Evolutionary conservation across 208 protist species (phyloP), one percentile per base, ranked within the genome.

Genomic region (Jaenimonas drosophilae): DNA sequence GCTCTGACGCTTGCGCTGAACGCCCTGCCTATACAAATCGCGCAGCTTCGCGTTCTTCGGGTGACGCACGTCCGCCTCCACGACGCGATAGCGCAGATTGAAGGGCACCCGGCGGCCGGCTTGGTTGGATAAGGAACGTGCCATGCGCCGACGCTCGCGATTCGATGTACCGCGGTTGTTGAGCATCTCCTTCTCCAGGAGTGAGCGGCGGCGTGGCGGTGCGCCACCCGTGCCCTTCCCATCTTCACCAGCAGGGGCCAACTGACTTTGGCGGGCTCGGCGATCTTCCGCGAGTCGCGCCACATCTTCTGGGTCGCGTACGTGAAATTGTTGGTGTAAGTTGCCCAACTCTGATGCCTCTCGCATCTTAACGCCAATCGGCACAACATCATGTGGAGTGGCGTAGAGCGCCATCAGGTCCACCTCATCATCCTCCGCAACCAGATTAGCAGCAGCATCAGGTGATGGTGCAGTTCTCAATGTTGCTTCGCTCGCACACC

Each of bases 21-120:
- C 6, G 0, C 59, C 78, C 1, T 61, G 49, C 25, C 69, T 52
- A 60, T 84, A 90, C 12, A 58, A 54, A n/a, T 64, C 54, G 32
- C 50, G 33, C 34, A 83, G 62, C 4, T 59, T 41, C 20, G 65
- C 59, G 52, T 87, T 83, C 5, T 66, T 49, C 3, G 68, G 75
- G 42, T 94, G 69, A 20, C 46, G 69, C 16, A 90, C 49, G 59
- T 94, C 71, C n/a, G 81, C 85, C 53, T 90, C 66, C 14, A 90
- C 69, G 6, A 94, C 66, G 26, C 70, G 64, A 58, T 94, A 94
- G 12, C 85, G 73, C 23, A 93, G 54, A 45, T 90, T 87, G 49
- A 93, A 93, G 2, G 85, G 85, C 25, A 93, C 80, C 16, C 80
- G 85, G 2, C 71, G 75, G 9, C 85, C 85, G 19, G 66, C 53